Evolutionary conservation across 2,329 filamentous ascomycete species (phyloP), one percentile per base, ranked within the genome.

Genomic region (Golovinomyces cichoracearum): DNA sequence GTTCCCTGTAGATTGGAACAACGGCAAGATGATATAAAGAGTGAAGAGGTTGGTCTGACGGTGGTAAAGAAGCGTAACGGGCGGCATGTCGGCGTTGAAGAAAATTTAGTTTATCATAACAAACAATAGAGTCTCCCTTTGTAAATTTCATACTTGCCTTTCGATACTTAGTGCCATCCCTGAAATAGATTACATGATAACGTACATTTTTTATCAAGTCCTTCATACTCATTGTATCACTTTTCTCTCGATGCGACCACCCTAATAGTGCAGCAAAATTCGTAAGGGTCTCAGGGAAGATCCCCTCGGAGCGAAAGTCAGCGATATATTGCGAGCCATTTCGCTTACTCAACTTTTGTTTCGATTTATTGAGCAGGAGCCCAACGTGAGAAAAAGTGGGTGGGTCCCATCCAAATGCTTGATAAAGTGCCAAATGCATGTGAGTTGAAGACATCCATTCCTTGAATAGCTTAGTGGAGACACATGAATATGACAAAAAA

Each of bases 371-470:
- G 23, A 81, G 73, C 1, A 90, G 71, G 1, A 90, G 68, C 5
- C 81, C 80, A 15, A 88, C 76, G 58, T 90, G 83, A n/a, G 76
- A 80, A 62, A 84, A 90, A n/a, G 66, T 63, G 0, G 83, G 83
- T 1, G 76, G 69, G 25, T 70, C 60, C 83, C 83, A 90, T 4
- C 74, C 71, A 58, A 90, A 81, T 2, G 80, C 81, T 45, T 80
- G 64, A 60, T 90, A 90, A n/a, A 90, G 70, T 65, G 45, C 68
- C 50, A 80, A 66, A 60, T 82, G 78, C 60, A 80, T 82, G 0
- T 86, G 85, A 0, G 90, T 95, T 0, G 86, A 93, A 29, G 88
- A 76, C 65, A 98, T 80, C 90, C 90, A 98, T 72, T 98, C 90
- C 70, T 82, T 27, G 5, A 15, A 53, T 33, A 22, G 15, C 50